Evolutionary conservation across 2,329 filamentous ascomycete genomes (phyloP).

Genomic region (Juglanconis sp.): DNA sequence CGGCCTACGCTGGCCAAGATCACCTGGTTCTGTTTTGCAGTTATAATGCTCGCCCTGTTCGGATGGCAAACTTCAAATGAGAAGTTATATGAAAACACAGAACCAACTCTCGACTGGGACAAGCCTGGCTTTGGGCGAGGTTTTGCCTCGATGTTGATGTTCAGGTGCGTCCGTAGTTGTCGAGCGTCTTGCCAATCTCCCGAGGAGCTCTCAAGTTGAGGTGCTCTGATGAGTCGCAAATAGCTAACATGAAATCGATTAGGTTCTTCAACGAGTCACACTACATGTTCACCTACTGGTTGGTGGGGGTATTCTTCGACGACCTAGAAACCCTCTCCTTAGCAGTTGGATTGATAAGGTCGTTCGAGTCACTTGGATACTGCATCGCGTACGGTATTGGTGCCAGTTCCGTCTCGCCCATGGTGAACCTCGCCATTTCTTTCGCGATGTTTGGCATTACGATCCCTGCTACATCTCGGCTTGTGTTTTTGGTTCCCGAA

Average conservation of each 20-base stretch:
- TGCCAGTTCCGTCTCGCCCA: slow-evolving; percentile 41
- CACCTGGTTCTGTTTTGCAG: slow-evolving; percentile 39
- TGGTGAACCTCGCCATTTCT: slow-evolving; percentile 46
- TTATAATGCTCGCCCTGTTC: slow-evolving; percentile 41
- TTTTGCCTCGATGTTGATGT: slow-evolving; percentile 46
- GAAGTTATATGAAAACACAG: slow-evolving; percentile 38
- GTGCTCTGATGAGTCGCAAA: too few species aligned
- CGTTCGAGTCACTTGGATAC: slow-evolving; percentile 46
- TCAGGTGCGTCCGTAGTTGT: slow-evolving; percentile 31
- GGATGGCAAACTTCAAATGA: slow-evolving; percentile 48
- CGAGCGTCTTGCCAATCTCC: too few species aligned
- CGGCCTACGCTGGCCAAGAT: slow-evolving; percentile 40
- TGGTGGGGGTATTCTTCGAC: slow-evolving; percentile 48
- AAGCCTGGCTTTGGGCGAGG: slow-evolving; percentile 40
- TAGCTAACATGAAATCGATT: neutral
- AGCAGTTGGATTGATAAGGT: slow-evolving; percentile 44
- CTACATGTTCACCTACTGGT: slow-evolving; percentile 51
- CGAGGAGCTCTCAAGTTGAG: too few species aligned
- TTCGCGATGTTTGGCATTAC: slow-evolving; percentile 45
- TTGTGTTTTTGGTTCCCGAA: slow-evolving; percentile 36
- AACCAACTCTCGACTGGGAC: slow-evolving; percentile 44
- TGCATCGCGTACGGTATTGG: slow-evolving; percentile 46
- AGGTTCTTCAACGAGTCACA: slow-evolving; percentile 50
- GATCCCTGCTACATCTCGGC: slow-evolving; percentile 34
- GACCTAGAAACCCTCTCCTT: slow-evolving; percentile 50